phyloP scores from a whole-genome alignment of 768 basidiomycete genomes.

The Lactarius tabidus region DNA sequence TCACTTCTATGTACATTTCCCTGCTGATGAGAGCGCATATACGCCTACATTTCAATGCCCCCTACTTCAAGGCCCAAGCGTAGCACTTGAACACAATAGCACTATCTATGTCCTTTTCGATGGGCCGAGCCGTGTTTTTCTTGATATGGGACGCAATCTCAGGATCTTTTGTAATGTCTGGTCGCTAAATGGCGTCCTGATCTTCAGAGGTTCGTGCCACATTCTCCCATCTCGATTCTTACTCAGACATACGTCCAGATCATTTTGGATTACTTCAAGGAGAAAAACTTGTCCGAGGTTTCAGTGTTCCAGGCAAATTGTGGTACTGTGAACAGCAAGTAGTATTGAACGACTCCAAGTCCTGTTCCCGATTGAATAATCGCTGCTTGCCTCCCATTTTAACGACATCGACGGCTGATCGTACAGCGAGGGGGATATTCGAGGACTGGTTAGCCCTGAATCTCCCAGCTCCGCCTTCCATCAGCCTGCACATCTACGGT shows the following conservation, averaged over 20 bases:
- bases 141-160: neutral
- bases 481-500: neutral
- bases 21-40: neutral
- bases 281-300: neutral
- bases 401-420: neutral
- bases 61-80: neutral
- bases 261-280: neutral
- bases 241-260: neutral
- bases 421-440: neutral
- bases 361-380: neutral
- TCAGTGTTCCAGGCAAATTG: neutral
- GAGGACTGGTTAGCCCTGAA: neutral
- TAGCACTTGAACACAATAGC: neutral
- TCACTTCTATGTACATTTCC: neutral
- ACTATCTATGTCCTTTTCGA: neutral
- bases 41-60: neutral
- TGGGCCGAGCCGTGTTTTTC: neutral
- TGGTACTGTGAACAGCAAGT: neutral
- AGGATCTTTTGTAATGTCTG: neutral
- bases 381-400: neutral
- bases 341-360: neutral
- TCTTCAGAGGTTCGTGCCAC: neutral
- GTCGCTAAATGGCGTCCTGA: neutral
- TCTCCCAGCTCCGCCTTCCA: neutral
- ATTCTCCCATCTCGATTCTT: neutral